phyloP scores from a whole-genome alignment of 2,329 filamentous ascomycete genomes.

The Diplodia seriata region DNA sequence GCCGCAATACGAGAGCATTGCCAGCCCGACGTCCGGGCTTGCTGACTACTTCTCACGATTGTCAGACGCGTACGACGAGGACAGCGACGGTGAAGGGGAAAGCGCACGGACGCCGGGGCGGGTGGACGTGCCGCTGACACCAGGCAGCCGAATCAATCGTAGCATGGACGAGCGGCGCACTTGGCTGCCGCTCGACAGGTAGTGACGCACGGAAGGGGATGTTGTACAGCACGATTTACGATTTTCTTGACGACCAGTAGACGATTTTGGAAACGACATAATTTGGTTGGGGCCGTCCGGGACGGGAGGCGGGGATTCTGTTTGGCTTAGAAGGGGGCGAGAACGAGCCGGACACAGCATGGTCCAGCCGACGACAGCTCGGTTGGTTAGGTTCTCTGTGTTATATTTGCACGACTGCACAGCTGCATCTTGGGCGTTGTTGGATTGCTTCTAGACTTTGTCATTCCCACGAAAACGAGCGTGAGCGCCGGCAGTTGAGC shows the following conservation, averaged over 20 bases:
- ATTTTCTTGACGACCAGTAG: constrained; percentile 19
- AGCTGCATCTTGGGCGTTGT: constrained; percentile 16
- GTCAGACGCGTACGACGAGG: constrained; percentile 69
- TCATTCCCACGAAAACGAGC: constrained; percentile 15
- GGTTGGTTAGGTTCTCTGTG: constrained; percentile 21
- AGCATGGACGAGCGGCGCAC: constrained; percentile 69
- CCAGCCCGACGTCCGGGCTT: constrained; percentile 72
- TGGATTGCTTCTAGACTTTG: constrained; percentile 13
- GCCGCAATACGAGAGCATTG: constrained; percentile 81
- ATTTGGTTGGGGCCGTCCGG: constrained; percentile 9
- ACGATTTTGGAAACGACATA: constrained; percentile 16
- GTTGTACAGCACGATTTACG: constrained; percentile 19
- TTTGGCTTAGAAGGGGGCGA: constrained; percentile 15
- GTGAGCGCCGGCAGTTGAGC: constrained; percentile 13
- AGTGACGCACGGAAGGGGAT: constrained; percentile 1
- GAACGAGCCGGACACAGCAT: constrained; percentile 14
- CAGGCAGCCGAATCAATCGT: constrained; percentile 66
- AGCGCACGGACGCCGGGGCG: constrained; percentile 46
- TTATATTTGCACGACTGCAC: constrained; percentile 25
- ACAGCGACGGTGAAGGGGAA: constrained; percentile 62
- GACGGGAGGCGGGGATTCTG: constrained; percentile 12
- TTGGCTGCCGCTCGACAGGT: constrained; percentile 56
- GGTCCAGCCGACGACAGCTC: neutral
- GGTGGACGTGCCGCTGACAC: constrained; percentile 67
- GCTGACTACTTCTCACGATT: constrained; percentile 88